phyloP scores from a whole-genome alignment of 208 protist genomes.

The Trichomonas gallinae region DNA sequence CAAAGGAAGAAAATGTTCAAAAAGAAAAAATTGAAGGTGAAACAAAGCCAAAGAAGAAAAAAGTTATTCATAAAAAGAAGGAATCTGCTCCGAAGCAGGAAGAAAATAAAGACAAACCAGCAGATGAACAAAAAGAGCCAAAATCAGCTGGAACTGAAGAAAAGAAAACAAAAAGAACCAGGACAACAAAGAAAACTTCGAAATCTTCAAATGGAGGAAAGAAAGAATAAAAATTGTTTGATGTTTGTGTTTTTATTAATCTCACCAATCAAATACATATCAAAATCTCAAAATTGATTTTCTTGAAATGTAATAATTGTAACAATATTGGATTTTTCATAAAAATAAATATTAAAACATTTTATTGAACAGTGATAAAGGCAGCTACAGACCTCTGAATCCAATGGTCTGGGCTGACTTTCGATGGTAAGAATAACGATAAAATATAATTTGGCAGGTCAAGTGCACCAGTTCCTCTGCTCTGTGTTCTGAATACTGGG shows the following conservation, averaged over 20 bases:
- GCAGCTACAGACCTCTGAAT: not conserved
- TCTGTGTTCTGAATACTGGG: not conserved
- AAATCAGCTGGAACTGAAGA: too few relatives aligned
- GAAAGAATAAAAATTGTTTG: not conserved
- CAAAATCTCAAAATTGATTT: too few relatives aligned
- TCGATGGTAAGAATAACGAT: not conserved
- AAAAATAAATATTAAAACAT: too few relatives aligned
- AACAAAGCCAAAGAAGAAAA: not conserved
- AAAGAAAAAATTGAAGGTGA: too few relatives aligned
- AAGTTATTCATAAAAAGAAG: not conserved
- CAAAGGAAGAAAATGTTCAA: too few relatives aligned
- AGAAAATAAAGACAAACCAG: not conserved
- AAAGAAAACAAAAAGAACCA: not conserved
- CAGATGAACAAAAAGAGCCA: not conserved
- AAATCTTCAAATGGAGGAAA: not conserved
- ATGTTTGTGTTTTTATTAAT: not conserved
- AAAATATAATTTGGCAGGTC: not conserved
- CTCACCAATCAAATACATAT: too few relatives aligned
- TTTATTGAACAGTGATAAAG: not conserved
- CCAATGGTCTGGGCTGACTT: not conserved
- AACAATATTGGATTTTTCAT: too few relatives aligned
- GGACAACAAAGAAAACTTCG: not conserved
- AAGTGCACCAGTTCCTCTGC: not conserved
- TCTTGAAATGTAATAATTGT: too few relatives aligned
- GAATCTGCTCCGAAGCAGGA: too few relatives aligned